Evolutionary conservation across 805 yeast genomes (phyloP), one percentile per base, ranked within the genome.

Genomic region (Blastobotrys peoriensis): DNA sequence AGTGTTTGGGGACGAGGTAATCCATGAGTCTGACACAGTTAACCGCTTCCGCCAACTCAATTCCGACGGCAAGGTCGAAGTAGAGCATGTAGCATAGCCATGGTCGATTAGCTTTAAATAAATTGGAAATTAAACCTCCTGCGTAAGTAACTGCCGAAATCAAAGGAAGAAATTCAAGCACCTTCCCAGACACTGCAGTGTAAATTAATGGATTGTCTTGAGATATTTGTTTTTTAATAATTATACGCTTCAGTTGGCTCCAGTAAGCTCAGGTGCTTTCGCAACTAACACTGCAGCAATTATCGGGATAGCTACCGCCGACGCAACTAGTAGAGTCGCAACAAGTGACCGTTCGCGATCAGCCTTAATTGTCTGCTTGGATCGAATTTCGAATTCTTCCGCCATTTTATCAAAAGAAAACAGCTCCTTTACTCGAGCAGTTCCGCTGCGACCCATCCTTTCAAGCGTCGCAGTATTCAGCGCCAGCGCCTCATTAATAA

Each of bases 391-490:
- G 23, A 66, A 51, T 39, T 53, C 51, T 22, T 47, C 34, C 25
- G 61, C 62, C 60, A 67, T 59, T 19, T 59, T 53, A 10, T 46
- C 48, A 19, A 50, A 40, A 2, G 70, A 58, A 48, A 69, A 69
- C 38, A 54, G 49, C 18, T 46, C 44, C 4, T 36, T 36, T 8
- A 67, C 73, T 23, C 57, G 52, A 21, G 47, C 45, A 4, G 51
- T 54, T 25, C 68, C 70, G 3, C 51, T 51, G 5, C 40, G 45
- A 22, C 65, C 65, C 63, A 68, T 60, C 5, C 13, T 28, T 3
- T 42, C 44, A 9, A 51, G 51, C 35, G 59, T 60, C 1, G 41
- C 54, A 2, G 44, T 39, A 2, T 50, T 20, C 40, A 51, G 37
- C 16, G 49, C 40, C 3, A 64, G 49, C 4, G 53, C 66, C 4